Conservation (phyloP, 768 basidiomycete species). For the Rhodotorula babjevae region DNA sequence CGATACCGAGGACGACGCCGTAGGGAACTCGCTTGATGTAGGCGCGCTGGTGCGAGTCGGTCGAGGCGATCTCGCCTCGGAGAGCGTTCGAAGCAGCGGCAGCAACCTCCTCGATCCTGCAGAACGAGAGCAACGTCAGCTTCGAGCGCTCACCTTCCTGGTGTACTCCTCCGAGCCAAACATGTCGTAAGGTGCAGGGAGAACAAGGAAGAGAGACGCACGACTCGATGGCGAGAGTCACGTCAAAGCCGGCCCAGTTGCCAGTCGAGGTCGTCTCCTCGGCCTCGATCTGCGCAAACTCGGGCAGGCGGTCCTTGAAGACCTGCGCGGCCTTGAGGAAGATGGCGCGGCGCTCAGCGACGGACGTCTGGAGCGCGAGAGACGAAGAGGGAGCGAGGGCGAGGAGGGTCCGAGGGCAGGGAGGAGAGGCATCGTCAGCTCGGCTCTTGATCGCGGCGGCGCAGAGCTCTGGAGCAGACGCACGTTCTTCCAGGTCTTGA, state of each 20-base stretch:
- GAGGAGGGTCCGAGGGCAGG: neutral
- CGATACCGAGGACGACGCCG: slow-evolving; percentile 38
- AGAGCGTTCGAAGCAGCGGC: slow-evolving; percentile 27
- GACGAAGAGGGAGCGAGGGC: too few species aligned
- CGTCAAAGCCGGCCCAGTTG: slow-evolving; percentile 23
- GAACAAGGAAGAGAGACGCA: neutral
- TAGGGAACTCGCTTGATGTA: slow-evolving; percentile 37
- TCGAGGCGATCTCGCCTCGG: slow-evolving; percentile 34
- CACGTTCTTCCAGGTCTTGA: slow-evolving; percentile 22
- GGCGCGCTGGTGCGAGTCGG: slow-evolving; percentile 21
- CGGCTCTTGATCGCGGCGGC: too few species aligned
- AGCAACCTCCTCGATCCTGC: slow-evolving; percentile 37
- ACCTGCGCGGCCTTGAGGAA: slow-evolving; percentile 34
- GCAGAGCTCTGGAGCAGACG: too few species aligned
- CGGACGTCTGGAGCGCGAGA: neutral
- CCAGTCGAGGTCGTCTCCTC: slow-evolving; percentile 33
- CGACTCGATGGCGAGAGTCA: slow-evolving; percentile 12
- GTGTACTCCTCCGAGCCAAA: too few species aligned
- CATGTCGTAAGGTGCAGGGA: too few species aligned
- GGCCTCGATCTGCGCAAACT: slow-evolving; percentile 26
- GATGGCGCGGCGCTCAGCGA: slow-evolving; percentile 32
- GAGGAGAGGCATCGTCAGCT: too few species aligned
- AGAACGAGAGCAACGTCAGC: neutral
- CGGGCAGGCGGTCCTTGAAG: slow-evolving; percentile 18
- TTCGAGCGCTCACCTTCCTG: neutral